Evolutionary conservation across 1,284 basidiomycete species (phyloP).

Genomic region (Xerocomus amazonicus): DNA sequence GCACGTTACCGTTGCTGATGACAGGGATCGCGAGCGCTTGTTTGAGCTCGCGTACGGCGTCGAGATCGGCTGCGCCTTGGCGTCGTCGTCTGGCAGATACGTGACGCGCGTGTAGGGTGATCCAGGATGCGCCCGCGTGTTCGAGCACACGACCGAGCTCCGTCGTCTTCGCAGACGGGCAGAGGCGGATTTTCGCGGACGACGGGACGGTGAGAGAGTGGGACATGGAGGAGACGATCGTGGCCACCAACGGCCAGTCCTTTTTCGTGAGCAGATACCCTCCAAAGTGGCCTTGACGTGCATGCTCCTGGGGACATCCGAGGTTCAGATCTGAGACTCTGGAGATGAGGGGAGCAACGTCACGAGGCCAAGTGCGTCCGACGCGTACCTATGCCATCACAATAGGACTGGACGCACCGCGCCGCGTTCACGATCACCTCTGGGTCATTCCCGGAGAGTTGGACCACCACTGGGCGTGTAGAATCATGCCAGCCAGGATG

Average conservation of each 20-base stretch:
- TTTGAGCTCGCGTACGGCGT: constrained; percentile 53
- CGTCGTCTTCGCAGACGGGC: constrained; percentile 47
- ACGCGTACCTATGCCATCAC: constrained; percentile 62
- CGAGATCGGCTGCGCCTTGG: constrained; percentile 65
- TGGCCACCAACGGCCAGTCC: constrained; percentile 65
- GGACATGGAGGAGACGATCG: constrained; percentile 60
- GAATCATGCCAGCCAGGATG: constrained; percentile 20
- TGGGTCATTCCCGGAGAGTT: constrained; percentile 68
- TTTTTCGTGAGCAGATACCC: constrained; percentile 67
- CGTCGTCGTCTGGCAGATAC: constrained; percentile 63
- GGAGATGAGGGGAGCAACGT: too few relatives aligned
- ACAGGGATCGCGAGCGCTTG: constrained; percentile 51
- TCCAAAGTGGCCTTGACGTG: constrained; percentile 64
- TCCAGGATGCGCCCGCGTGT: constrained; percentile 57
- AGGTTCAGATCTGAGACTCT: constrained; percentile 46
- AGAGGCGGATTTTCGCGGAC: constrained; percentile 61
- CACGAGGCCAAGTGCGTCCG: constrained; percentile 7
- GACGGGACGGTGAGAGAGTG: constrained; percentile 57
- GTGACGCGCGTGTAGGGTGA: constrained; percentile 70
- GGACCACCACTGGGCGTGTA: constrained; percentile 57
- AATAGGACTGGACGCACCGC: constrained; percentile 49
- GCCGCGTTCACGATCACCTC: constrained; percentile 57
- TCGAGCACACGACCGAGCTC: constrained; percentile 57
- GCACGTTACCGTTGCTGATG: constrained; percentile 76
- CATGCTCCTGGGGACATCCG: constrained; percentile 71